These are phyloP conservation scores for Oryza australiensis DNA, from an alignment of 176 grass and related monocot species.

Conservation along the genomic window DNA sequence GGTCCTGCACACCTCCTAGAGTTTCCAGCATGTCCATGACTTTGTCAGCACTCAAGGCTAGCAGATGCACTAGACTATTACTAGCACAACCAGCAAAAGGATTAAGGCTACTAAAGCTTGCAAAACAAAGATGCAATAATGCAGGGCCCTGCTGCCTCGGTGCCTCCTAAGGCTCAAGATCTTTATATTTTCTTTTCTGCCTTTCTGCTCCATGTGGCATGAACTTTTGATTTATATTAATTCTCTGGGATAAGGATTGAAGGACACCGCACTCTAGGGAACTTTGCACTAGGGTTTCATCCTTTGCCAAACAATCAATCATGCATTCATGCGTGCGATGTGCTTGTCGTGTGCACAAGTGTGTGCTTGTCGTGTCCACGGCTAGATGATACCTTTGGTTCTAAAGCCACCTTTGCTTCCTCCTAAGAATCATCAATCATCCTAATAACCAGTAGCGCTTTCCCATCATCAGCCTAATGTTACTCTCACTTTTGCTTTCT, in stretches of 20 bases:
- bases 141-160: not conserved
- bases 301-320: not conserved
- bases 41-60: not conserved
- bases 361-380: conserved; percentile 21
- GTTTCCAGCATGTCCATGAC: not conserved
- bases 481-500: not conserved
- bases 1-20: not conserved
- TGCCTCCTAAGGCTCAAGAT: not conserved
- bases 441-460: not conserved
- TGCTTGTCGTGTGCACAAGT: not conserved
- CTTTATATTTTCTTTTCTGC: not conserved
- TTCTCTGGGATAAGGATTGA: conserved; percentile 29
- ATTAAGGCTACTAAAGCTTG: conserved; percentile 15
- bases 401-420: not conserved
- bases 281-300: not conserved
- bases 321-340: not conserved
- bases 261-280: not conserved
- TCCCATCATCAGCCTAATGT: conserved; percentile 16
- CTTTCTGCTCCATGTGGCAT: conserved; percentile 7
- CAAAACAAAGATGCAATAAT: conserved; percentile 43
- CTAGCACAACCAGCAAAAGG: conserved; percentile 32
- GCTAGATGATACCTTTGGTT: conserved; percentile 20
- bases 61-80: not conserved
- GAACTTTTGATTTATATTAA: conserved; percentile 22
- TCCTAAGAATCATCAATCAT: not conserved